Base-by-base conservation (phyloP, 805 yeast genomes). In the Yarrowia sp. region DNA sequence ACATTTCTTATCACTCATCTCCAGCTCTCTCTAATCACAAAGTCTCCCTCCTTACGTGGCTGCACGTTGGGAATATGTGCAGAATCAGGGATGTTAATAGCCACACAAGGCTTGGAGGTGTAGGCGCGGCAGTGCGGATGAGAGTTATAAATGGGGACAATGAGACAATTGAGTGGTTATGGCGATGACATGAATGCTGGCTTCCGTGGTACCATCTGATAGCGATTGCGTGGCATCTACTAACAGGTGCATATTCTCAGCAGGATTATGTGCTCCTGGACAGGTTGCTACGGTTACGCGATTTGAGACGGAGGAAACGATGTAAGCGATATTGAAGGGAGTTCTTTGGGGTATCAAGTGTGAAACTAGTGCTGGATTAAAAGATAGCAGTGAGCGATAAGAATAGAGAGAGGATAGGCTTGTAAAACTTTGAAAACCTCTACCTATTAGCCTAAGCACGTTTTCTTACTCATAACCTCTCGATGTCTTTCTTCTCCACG, bases 31-130 rank as follows among this genome's bases (percentile, higher is more conserved):
- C 32, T 26, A 26, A 26, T 26, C 32, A 26, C 32, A 3, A 26
- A 5, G 32, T 26, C 32, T 26, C 7, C 32, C 42, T 56, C 49
- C 49, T 49, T 56, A 56, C 64, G 64, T 56, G 64, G 64, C 61
- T 19, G 59, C 42, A 19, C 45, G 19, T 45, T 53, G 22, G 45
- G 59, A 45, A 53, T 16, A 36, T 16, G 11, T 53, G 59, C 59
- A 53, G 59, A 38, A 53, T 40, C 59, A 53, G 59, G 35, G 59
- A 53, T 53, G 42, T 16, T 53, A 38, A 53, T 26, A 22, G 36
- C 32, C 42, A 49, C 43, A 53, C 58, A 38, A 53, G 43, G 58
- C 58, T 53, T 53, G 42, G 43, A 53, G 35, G 45, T 19, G 10
- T 38, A 7, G 32, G 59, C 22, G 45, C 45, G 43, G 59, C 43